Evolutionary conservation across 768 basidiomycete species (phyloP).

Genomic region (Tephrocybe sp.): DNA sequence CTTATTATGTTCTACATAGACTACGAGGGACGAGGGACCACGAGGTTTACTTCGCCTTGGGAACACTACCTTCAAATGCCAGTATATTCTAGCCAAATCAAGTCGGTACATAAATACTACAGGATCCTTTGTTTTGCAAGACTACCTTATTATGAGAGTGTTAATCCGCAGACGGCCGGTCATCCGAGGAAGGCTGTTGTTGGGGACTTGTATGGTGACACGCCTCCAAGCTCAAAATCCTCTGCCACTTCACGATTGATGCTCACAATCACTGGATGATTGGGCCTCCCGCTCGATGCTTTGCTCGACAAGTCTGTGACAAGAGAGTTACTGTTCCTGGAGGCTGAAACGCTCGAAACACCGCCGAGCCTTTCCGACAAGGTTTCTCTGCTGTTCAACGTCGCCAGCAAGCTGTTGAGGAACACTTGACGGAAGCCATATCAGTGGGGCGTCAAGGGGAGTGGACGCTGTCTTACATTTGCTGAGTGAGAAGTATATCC

Average conservation of each 20-base stretch:
- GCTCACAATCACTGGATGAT: neutral
- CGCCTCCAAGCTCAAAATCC: neutral
- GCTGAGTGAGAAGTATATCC: slow-evolving; percentile 16
- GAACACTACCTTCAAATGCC: too few species aligned
- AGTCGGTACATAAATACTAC: too few species aligned
- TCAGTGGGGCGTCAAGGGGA: neutral
- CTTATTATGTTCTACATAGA: too few species aligned
- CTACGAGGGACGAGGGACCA: too few species aligned
- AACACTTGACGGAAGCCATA: slow-evolving; percentile 10
- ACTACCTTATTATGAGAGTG: too few species aligned
- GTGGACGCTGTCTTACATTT: slow-evolving; percentile 12
- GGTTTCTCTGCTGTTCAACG: slow-evolving; percentile 14
- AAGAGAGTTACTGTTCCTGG: neutral
- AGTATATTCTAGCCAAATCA: too few species aligned
- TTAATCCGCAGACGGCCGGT: neutral
- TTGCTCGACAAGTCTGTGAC: neutral
- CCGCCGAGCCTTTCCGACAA: slow-evolving; percentile 8
- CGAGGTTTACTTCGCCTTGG: too few species aligned
- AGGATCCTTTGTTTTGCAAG: too few species aligned
- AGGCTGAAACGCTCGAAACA: slow-evolving; percentile 2
- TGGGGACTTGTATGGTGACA: neutral
- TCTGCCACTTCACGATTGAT: slow-evolving; percentile 3
- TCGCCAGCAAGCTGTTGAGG: slow-evolving; percentile 19
- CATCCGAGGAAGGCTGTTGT: neutral
- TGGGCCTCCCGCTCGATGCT: neutral